Percentiles rank a stretch among this genome's conserved stretches.
Conservation (phyloP, 2,329 filamentous ascomycete genomes). For the Cladosporium sp. region DNA sequence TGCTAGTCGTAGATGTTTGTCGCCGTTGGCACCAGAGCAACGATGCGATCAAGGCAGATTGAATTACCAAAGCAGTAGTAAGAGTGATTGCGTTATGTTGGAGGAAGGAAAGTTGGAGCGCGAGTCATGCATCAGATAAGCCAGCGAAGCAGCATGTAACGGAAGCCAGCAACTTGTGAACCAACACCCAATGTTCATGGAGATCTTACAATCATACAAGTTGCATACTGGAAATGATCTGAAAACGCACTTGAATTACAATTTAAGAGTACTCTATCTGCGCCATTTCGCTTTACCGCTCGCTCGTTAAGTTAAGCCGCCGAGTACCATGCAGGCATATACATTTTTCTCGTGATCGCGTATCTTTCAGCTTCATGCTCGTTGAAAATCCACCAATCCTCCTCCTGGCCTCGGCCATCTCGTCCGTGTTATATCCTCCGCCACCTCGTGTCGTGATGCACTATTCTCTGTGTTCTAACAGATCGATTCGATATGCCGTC, state of each 20-base stretch:
- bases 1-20: too few relatives aligned
- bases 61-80: background rate
- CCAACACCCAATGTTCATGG: background rate
- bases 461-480: background rate
- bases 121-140: slow-evolving; percentile 5
- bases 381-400: background rate
- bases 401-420: background rate
- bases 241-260: slow-evolving; percentile 8
- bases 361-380: background rate
- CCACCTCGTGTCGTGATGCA: background rate
- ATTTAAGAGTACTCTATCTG: slow-evolving; percentile 12
- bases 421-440: background rate
- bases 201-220: background rate
- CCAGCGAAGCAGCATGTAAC: background rate
- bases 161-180: background rate
- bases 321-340: slow-evolving; percentile 13
- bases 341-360: slow-evolving; percentile 14
- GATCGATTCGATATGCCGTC: background rate
- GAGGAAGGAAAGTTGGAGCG: slow-evolving; percentile 3
- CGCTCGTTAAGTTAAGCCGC: slow-evolving; percentile 9
- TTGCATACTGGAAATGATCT: background rate
- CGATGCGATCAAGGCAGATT: background rate
- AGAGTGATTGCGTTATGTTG: background rate
- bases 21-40: background rate
- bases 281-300: slow-evolving; percentile 6